phyloP scores from a whole-genome alignment of 2,329 filamentous ascomycete genomes.

The Xylogone sp. region DNA sequence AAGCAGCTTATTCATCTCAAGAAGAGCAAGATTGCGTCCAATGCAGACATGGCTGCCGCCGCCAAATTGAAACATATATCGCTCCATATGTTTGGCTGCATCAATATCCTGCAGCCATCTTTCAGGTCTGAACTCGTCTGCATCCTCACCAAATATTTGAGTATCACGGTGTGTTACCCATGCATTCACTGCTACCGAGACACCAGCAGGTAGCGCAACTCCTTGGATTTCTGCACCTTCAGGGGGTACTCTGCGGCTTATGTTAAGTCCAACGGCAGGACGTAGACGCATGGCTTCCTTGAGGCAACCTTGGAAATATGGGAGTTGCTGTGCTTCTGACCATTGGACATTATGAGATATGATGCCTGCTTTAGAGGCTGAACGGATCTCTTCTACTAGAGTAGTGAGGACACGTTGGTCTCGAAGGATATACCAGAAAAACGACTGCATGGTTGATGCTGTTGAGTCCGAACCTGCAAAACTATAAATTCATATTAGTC shows the following conservation, averaged over 20 bases:
- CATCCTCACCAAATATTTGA: constrained; percentile 45
- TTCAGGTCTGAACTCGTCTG: constrained; percentile 48
- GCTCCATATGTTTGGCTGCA: constrained; percentile 43
- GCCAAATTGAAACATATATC: constrained; percentile 51
- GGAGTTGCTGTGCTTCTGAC: constrained; percentile 25
- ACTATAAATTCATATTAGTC: constrained; percentile 25
- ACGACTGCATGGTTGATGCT: constrained; percentile 40
- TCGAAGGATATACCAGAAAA: constrained; percentile 32
- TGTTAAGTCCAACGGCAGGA: constrained; percentile 35
- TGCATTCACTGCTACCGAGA: constrained; percentile 47
- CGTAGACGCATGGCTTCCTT: constrained; percentile 43
- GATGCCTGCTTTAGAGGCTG: neutral
- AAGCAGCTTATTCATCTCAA: constrained; percentile 44
- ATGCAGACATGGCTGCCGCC: constrained; percentile 38
- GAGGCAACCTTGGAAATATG: constrained; percentile 43
- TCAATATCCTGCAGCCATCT: constrained; percentile 43
- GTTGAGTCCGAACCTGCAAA: constrained; percentile 60
- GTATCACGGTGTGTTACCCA: constrained; percentile 50
- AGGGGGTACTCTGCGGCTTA: constrained; percentile 36
- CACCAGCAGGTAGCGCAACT: constrained; percentile 42
- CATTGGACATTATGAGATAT: neutral
- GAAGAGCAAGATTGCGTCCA: constrained; percentile 35
- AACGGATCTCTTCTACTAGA: constrained; percentile 31
- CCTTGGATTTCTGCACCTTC: constrained; percentile 18
- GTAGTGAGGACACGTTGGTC: constrained; percentile 22